Evolutionary conservation across 768 basidiomycete genomes (phyloP).

Genomic region (Gautieria morchelliformis): DNA sequence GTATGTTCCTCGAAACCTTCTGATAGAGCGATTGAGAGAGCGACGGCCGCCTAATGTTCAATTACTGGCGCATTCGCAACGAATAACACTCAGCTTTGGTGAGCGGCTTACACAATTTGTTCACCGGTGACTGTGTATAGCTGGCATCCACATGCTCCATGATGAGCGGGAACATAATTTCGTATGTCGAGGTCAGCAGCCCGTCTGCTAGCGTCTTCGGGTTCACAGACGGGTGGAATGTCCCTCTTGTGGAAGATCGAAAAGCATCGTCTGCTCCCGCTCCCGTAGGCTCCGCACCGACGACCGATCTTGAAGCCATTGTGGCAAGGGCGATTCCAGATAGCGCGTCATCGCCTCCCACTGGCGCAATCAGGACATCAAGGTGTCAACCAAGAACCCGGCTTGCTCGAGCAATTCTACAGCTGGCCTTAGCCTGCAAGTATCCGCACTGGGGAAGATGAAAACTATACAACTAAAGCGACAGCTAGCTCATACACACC

Average conservation of each 20-base stretch:
- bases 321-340: conserved; percentile 28
- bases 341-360: conserved; percentile 31
- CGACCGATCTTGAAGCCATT: conserved; percentile 20
- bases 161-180: conserved; percentile 28
- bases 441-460: no score
- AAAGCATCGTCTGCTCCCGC: conserved; percentile 31
- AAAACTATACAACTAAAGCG: no score
- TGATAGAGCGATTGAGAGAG: conserved; percentile 27
- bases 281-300: conserved; percentile 29
- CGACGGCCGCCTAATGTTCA: conserved; percentile 29
- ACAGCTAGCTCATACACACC: no score
- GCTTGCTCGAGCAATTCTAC: no score
- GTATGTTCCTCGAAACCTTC: conserved; percentile 12
- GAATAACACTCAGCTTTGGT: not conserved
- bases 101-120: conserved; percentile 12
- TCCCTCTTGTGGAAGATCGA: conserved; percentile 20
- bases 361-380: conserved; percentile 25
- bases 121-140: conserved; percentile 26
- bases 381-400: conserved; percentile 17
- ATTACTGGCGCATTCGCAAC: conserved; percentile 21
- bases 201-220: conserved; percentile 30
- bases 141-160: conserved; percentile 25
- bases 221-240: conserved; percentile 21
- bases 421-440: no score
- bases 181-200: conserved; percentile 27